These are phyloP conservation scores for Rhododendron griersonianum DNA, from an alignment of 148 eudicot species.

Conservation along the genomic window DNA sequence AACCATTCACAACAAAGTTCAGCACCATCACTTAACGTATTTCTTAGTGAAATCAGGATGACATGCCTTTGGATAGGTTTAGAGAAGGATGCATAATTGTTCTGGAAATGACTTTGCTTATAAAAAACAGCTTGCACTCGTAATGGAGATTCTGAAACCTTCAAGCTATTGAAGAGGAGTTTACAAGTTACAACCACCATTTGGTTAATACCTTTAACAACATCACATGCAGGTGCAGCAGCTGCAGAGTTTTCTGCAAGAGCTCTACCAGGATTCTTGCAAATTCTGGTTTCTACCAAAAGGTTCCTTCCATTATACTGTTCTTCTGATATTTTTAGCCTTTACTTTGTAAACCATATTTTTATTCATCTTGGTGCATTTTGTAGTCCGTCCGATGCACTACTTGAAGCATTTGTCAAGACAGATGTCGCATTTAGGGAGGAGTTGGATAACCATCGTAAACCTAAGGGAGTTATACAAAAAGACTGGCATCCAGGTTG, in stretches of 20 bases:
- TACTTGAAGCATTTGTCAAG: constrained; percentile 59
- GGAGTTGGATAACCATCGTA: constrained; percentile 44
- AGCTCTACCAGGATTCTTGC: constrained; percentile 72
- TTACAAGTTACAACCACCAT: background rate
- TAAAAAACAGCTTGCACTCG: background rate
- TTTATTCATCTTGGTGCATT: background rate
- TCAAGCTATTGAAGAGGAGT: background rate
- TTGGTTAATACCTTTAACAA: background rate
- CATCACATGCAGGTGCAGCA: constrained; percentile 67
- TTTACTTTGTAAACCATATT: background rate
- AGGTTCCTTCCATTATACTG: constrained; percentile 36
- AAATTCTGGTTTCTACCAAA: constrained; percentile 29
- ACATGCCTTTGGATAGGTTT: background rate
- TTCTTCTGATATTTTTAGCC: background rate
- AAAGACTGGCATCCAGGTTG: constrained; percentile 97
- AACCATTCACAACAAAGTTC: background rate
- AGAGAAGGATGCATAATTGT: background rate
- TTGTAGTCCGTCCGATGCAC: constrained; percentile 67
- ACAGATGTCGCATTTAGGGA: constrained; percentile 79
- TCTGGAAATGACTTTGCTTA: background rate
- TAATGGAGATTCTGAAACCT: background rate
- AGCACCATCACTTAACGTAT: background rate
- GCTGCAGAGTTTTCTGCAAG: constrained; percentile 93
- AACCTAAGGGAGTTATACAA: constrained; percentile 47
- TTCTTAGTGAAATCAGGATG: background rate